A percentile compares a stretch with the other conserved stretches of the same genome.
Evolutionary conservation across 148 eudicot genomes (phyloP).

Genomic region (Chenopodium quinoa): DNA sequence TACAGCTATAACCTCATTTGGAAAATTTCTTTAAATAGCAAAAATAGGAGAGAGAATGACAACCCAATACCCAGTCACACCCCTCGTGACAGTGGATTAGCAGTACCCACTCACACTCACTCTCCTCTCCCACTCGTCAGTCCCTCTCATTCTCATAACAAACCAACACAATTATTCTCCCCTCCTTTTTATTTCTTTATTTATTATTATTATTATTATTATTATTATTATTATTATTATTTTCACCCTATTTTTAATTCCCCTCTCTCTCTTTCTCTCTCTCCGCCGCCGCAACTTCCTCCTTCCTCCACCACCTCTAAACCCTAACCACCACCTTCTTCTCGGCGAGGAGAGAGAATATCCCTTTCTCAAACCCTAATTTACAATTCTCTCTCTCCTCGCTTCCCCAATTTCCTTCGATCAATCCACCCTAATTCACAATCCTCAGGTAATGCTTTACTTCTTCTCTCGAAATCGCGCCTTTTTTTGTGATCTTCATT

Average conservation of each 20-base stretch:
- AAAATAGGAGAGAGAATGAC: no score
- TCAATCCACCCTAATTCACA: not conserved
- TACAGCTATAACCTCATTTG: no score
- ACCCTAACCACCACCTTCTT: slow-evolving; percentile 3
- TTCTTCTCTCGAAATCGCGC: not conserved
- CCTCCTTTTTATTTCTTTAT: no score
- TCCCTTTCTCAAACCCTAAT: not conserved
- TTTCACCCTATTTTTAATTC: slow-evolving; percentile 1
- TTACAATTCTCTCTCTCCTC: not conserved
- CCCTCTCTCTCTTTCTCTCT: not conserved
- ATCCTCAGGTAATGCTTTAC: not conserved
- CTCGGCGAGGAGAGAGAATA: slow-evolving; percentile 21
- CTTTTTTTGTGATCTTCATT: not conserved
- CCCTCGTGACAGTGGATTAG: no score
- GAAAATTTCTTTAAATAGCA: no score
- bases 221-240: no score
- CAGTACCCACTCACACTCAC: no score
- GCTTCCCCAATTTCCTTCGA: not conserved
- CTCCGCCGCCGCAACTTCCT: slow-evolving; percentile 10
- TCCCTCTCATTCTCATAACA: not conserved
- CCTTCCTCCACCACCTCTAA: slow-evolving; percentile 11
- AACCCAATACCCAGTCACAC: no score
- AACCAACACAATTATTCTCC: not conserved
- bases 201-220: no score
- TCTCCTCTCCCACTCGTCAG: no score